Conservation (phyloP, 2,329 filamentous ascomycete species). For the Ilyonectria mors-panacis region DNA sequence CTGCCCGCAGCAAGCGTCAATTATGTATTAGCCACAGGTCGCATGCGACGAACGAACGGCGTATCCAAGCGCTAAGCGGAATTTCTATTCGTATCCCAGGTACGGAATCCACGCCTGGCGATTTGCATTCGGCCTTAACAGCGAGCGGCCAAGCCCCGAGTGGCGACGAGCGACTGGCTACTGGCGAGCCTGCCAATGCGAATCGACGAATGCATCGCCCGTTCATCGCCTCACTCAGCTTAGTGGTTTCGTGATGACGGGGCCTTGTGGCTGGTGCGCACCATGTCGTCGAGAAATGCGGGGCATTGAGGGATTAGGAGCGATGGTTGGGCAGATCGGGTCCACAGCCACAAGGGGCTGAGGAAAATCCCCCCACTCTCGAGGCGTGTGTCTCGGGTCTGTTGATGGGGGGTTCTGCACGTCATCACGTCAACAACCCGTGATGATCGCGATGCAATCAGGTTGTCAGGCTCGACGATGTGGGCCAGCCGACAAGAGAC, state of each 20-base stretch:
- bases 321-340: constrained; percentile 27
- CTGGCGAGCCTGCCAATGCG: neutral
- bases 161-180: neutral
- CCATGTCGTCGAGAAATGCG: neutral
- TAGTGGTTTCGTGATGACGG: constrained; percentile 36
- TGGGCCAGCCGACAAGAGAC: neutral
- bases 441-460: neutral
- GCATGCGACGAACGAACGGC: neutral
- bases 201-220: neutral
- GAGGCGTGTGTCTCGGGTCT: neutral
- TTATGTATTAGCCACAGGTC: neutral
- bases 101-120: no score
- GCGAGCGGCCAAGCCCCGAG: neutral
- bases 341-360: constrained; percentile 26
- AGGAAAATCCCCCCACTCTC: neutral
- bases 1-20: neutral
- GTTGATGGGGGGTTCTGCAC: neutral
- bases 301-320: neutral
- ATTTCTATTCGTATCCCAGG: neutral
- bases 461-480: neutral
- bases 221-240: neutral
- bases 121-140: neutral
- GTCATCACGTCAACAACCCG: constrained; percentile 5
- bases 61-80: neutral
- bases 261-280: constrained; percentile 36